A percentile compares a stretch with the other conserved stretches of the same genome.
Evolutionary conservation across 768 basidiomycete genomes (phyloP).

Genomic region (Suillus americanus): DNA sequence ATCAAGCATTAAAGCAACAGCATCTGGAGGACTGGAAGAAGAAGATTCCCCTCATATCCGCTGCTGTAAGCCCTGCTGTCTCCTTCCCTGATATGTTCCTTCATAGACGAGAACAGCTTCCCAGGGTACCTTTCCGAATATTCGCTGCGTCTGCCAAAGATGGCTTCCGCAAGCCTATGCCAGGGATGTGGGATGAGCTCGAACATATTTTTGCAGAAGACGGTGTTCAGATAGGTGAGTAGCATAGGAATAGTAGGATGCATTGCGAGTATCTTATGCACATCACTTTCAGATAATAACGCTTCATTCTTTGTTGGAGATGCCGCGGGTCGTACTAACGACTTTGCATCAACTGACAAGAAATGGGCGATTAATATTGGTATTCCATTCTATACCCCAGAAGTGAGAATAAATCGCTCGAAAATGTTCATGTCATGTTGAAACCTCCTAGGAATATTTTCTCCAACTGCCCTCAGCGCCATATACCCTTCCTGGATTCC

Average conservation of each 20-base stretch:
- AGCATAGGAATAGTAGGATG: too few species aligned
- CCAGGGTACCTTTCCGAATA: constrained; percentile 70
- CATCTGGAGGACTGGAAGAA: constrained; percentile 67
- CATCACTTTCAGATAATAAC: constrained; percentile 50
- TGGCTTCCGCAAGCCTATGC: constrained; percentile 81
- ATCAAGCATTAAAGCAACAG: constrained; percentile 61
- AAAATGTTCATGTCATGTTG: not conserved
- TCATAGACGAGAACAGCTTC: constrained; percentile 45
- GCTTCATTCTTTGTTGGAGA: constrained; percentile 85
- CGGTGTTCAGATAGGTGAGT: constrained; percentile 64
- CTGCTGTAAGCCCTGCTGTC: constrained; percentile 43
- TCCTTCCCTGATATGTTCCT: not conserved
- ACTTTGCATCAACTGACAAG: constrained; percentile 81
- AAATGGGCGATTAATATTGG: constrained; percentile 83
- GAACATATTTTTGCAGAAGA: constrained; percentile 58
- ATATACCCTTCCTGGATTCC: constrained; percentile 64
- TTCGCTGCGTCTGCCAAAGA: constrained; percentile 79
- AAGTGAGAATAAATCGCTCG: constrained; percentile 43
- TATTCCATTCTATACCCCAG: constrained; percentile 79
- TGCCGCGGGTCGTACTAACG: constrained; percentile 77
- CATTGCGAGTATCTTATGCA: not conserved
- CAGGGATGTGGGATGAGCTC: constrained; percentile 81
- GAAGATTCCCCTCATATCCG: constrained; percentile 71
- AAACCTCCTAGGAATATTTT: constrained; percentile 72
- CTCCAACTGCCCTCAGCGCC: constrained; percentile 46